Evolutionary conservation across 371 early-diverging fungal species (phyloP).

Genomic region (Mucor piriformis): DNA sequence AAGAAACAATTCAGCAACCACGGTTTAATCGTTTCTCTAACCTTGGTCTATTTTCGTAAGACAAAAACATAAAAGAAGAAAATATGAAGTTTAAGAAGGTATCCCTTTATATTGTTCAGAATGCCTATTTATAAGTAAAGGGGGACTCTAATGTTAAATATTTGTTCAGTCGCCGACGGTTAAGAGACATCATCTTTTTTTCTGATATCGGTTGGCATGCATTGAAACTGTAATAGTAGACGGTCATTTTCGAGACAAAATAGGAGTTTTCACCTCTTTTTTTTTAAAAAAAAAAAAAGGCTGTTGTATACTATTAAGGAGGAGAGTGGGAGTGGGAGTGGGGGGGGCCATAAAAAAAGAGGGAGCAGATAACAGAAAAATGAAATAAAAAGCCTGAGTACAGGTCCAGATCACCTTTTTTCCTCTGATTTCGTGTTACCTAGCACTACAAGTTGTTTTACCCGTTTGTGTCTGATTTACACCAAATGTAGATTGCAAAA

Average conservation of each 20-base stretch:
- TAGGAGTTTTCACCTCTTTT: too few relatives aligned
- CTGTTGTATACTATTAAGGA: background rate
- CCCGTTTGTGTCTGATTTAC: background rate
- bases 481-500: background rate
- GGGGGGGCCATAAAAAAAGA: background rate
- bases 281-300: background rate
- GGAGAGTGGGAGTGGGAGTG: background rate
- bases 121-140: background rate
- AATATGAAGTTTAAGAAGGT: background rate
- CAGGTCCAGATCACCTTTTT: background rate
- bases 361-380: background rate
- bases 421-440: conserved; percentile 1
- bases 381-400: background rate
- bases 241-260: background rate
- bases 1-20: too few relatives aligned
- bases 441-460: background rate
- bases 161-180: conserved; percentile 1
- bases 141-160: background rate
- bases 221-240: background rate
- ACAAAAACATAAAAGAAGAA: background rate
- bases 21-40: too few relatives aligned
- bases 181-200: background rate
- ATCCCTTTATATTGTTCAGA: background rate
- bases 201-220: background rate
- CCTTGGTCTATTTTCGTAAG: too few relatives aligned